Base-by-base conservation (phyloP, 805 yeast species). In the Yarrowia keelungensis region DNA sequence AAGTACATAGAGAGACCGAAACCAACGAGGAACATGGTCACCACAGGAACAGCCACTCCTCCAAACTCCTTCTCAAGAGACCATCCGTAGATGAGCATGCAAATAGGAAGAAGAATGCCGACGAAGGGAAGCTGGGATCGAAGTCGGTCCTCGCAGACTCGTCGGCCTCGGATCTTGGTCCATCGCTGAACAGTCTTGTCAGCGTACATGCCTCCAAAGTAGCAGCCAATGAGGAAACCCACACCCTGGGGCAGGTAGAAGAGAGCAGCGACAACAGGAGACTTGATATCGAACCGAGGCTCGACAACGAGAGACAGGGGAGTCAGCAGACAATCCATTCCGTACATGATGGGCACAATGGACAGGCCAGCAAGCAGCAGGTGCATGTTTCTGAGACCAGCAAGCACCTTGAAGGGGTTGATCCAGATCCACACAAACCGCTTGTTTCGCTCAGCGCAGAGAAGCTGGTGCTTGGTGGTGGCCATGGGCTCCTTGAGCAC, bases 161-260 rank as follows among this genome's bases (percentile, higher is more conserved):
- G 72, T 7, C 76, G 72, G 0, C 85, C 85, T 38, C 82, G 76
- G 19, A 76, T 78, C 61, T 73, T 75, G 22, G 67, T 32, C 75
- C 82, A 82, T 70, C 79, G 79, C 62, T 78, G 79, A 5, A 85
- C 87, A 45, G 78, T 77, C 62, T 75, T 74, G 74, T 86, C 89
- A 0, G 89, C 85, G 78, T 80, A 83, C 64, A 75, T 73, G 0
- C 89, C 89, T 5, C 89, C 89, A 70, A 83, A 68, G 26, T 82
- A 77, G 8, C 86, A 81, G 0, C 89, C 89, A 0, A 74, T 43
- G 1, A 85, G 54, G 71, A 84, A 85, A 0, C 89, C 89, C n/a
- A 75, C 14, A 0, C 88, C 89, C 0, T 89, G 88, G 3, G 88
- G 83, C 4, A 86, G 74, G 71, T 86, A 86, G 72, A 86, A 85